Evolutionary conservation across 2,329 filamentous ascomycete species (phyloP).

Genomic region (Hypocrella siamensis): DNA sequence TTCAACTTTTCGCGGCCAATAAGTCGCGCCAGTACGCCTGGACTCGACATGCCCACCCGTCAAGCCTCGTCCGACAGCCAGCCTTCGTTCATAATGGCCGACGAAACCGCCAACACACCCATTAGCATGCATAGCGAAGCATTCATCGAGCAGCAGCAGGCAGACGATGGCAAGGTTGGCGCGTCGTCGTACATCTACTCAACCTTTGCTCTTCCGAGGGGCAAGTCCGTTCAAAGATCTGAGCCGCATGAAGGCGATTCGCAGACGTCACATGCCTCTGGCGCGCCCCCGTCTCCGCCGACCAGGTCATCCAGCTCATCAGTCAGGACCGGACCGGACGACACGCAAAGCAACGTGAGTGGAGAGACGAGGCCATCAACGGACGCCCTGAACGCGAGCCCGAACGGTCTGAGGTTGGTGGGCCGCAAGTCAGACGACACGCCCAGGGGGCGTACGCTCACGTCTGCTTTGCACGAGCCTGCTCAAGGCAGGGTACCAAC

Average conservation of each 20-base stretch:
- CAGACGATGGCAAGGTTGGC: constrained; percentile 30
- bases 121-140: constrained; percentile 58
- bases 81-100: constrained; percentile 43
- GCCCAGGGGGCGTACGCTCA: constrained; percentile 28
- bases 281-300: constrained; percentile 45
- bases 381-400: constrained; percentile 34
- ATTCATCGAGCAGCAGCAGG: constrained; percentile 35
- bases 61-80: constrained; percentile 55
- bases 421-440: constrained; percentile 33
- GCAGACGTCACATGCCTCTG: constrained; percentile 30
- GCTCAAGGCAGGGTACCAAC: constrained; percentile 26
- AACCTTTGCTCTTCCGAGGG: constrained; percentile 70
- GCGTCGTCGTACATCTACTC: constrained; percentile 73
- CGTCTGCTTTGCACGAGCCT: constrained; percentile 21
- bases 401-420: constrained; percentile 23
- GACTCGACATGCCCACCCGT: constrained; percentile 39
- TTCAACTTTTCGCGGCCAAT: constrained; percentile 92
- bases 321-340: constrained; percentile 21
- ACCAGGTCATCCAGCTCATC: constrained; percentile 44
- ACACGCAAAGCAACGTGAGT: constrained; percentile 14
- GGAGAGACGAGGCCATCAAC: constrained; percentile 27
- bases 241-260: constrained; percentile 40
- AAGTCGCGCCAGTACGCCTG: constrained; percentile 53
- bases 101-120: constrained; percentile 53
- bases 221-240: constrained; percentile 59